Conservation (phyloP, 306 rosid genomes). For the Lathyrus aphaca region DNA sequence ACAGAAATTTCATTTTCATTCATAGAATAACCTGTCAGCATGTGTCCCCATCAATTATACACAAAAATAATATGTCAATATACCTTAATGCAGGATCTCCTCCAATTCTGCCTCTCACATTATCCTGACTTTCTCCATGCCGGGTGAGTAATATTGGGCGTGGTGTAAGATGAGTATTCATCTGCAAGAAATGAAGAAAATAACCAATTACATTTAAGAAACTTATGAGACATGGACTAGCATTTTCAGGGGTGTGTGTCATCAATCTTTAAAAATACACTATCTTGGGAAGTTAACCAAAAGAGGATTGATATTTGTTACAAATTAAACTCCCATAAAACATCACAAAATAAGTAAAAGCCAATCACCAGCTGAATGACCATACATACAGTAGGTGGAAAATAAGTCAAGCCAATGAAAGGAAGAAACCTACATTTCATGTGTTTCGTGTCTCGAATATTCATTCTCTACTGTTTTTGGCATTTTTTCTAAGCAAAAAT, state of each 20-base stretch:
- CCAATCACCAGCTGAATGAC: too few species aligned
- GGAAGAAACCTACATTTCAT: too few species aligned
- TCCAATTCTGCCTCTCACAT: slow-evolving; percentile 94
- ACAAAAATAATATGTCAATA: slow-evolving; percentile 21
- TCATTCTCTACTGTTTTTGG: too few species aligned
- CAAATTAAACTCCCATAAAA: not conserved
- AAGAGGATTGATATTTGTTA: not conserved
- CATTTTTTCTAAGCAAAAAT: too few species aligned
- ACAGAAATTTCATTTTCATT: slow-evolving; percentile 20
- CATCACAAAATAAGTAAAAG: too few species aligned
- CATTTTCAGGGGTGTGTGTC: slow-evolving; percentile 11
- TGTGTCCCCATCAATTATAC: slow-evolving; percentile 8
- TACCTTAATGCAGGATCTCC: slow-evolving; percentile 92
- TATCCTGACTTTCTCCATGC: slow-evolving; percentile 96
- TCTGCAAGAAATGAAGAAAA: slow-evolving; percentile 50
- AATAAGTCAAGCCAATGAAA: too few species aligned
- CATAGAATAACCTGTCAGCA: not conserved
- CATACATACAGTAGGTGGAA: too few species aligned
- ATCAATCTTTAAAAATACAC: slow-evolving; percentile 27
- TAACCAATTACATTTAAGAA: slow-evolving; percentile 14
- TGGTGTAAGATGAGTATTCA: slow-evolving; percentile 93
- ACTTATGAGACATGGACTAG: slow-evolving; percentile 21
- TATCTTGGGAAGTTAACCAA: slow-evolving; percentile 6
- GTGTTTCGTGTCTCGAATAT: too few species aligned
- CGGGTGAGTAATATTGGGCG: slow-evolving; percentile 96